A percentile compares a stretch with the other conserved stretches of the same genome.
These are phyloP conservation scores for Rhodomyrtus psidioides DNA, from an alignment of 441 rosid species.

Conservation along the genomic window DNA sequence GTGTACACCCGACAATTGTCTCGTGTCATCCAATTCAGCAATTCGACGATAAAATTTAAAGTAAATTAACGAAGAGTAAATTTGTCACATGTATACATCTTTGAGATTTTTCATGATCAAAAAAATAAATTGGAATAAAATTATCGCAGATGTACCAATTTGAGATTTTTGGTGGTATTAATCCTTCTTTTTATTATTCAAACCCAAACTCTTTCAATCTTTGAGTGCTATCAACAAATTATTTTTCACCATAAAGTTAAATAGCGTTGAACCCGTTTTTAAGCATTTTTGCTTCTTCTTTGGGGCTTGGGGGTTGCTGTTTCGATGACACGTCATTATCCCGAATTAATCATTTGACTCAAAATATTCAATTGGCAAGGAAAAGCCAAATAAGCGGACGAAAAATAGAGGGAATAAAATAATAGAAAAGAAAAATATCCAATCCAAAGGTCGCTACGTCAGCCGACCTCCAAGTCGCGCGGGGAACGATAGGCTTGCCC, in stretches of 20 bases:
- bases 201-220: no score
- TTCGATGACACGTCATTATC: background rate
- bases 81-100: no score
- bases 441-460: background rate
- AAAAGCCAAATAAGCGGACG: background rate
- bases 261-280: background rate
- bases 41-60: no score
- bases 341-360: background rate
- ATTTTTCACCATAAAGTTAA: background rate
- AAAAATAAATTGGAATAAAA: no score
- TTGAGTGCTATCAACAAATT: background rate
- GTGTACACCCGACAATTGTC: no score
- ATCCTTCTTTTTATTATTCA: no score
- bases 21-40: no score
- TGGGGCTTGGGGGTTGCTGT: background rate
- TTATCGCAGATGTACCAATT: no score
- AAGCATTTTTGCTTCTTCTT: no score
- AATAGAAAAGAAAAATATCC: background rate
- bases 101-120: no score
- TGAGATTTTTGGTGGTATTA: no score
- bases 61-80: no score
- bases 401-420: background rate
- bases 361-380: background rate
- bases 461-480: background rate
- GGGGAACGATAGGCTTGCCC: background rate